Base-by-base conservation (phyloP, 140 eudicot genomes). In the Ambrosia hybrid region DNA sequence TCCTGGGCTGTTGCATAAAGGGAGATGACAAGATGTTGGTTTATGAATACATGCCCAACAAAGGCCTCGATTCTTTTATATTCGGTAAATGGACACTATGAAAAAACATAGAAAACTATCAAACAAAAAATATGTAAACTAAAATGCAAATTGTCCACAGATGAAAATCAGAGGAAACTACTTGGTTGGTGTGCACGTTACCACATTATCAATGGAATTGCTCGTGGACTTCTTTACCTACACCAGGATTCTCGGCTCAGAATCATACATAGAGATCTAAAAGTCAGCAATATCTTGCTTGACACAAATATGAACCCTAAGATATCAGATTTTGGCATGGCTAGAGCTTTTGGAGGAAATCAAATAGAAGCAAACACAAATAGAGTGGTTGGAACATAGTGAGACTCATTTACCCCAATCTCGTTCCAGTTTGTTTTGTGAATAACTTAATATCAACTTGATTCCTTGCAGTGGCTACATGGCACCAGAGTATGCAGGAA, bases 211-310 rank as follows among this genome's bases (percentile, higher is more conserved):
- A 58, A 63, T 14, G 81, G 81, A 64, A 75, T 80, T 65, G 81
- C 84, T 45, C 68, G 78, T n/a, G 84, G 81, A 11, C 84, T 80
- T 80, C 75, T 80, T 57, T 80, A 80, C 57, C 77, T 80, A 55
- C 81, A 80, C 43, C 84, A 70, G 37, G 84, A 80, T 75, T 80
- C 84, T 10, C 53, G 84, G 74, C 57, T 80, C 4, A 45, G 84
- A 67, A 75, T 80, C 63, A 81, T 59, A 59, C 65, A 59, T 33
- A 59, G 65, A 59, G 65, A 59, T 59, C 45, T 21, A 21, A 21
- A 21, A 21, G 0, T 21, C 30, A 21, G 30, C 30, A 21, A 21
- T 21, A 21, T 21, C 30, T 21, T 21, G 30, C 30, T 21, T 21
- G 30, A 21, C 30, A 21, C 30, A 21, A 21, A 21, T 21, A 21